phyloP scores from a whole-genome alignment of 768 basidiomycete genomes.

The Pleurotus giganteus region DNA sequence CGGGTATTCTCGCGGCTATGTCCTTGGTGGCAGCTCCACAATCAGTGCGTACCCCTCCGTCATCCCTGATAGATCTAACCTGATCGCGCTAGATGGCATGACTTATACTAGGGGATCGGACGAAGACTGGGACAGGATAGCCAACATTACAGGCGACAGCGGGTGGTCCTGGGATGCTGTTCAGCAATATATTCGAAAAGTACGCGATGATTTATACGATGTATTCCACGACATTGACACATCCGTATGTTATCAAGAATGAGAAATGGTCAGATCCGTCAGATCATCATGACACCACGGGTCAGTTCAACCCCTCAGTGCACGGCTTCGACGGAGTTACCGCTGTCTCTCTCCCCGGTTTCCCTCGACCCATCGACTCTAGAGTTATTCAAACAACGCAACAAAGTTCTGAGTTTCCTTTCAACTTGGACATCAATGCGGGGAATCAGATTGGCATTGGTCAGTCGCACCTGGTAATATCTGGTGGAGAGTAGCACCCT shows the following conservation, averaged over 20 bases:
- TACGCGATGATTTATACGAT: constrained; percentile 3
- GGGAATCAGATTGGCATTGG: constrained; percentile 33
- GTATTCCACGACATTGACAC: background rate
- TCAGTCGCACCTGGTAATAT: no score
- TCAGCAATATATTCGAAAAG: constrained; percentile 25
- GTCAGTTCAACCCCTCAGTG: constrained; percentile 28
- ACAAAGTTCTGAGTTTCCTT: constrained; percentile 30
- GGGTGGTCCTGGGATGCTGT: constrained; percentile 32
- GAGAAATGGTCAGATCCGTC: constrained; percentile 26
- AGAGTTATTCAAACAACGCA: constrained; percentile 26
- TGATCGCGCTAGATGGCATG: constrained; percentile 18
- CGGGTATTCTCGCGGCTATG: constrained; percentile 10
- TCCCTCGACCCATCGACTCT: constrained; percentile 21
- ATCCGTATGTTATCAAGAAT: constrained; percentile 16
- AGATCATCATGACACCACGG: constrained; percentile 27
- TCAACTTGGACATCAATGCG: constrained; percentile 33
- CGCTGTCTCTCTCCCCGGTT: constrained; percentile 28
- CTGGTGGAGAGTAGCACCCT: constrained; percentile 7
- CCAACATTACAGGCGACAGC: constrained; percentile 23
- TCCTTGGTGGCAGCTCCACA: constrained; percentile 16
- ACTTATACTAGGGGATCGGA: constrained; percentile 25
- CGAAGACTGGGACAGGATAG: constrained; percentile 29
- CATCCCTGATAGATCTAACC: background rate
- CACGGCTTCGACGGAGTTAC: constrained; percentile 28
- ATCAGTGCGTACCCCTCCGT: constrained; percentile 11